Percentiles rank a stretch among this genome's conserved stretches.
Evolutionary conservation across 148 eudicot genomes (phyloP).

Genomic region (Camellia sinensis): DNA sequence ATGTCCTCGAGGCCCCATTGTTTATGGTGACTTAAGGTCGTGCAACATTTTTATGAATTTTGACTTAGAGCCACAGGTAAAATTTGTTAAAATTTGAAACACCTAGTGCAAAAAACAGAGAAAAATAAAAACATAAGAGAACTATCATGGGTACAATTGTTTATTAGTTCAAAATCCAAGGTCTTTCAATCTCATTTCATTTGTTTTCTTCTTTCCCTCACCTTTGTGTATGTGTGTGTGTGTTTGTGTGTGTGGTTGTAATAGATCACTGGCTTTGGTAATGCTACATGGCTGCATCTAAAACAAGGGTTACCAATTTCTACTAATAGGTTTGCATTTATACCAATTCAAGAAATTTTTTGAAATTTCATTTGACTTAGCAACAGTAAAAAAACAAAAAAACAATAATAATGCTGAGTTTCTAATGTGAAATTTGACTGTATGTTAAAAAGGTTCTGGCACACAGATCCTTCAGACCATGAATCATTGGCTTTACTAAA

Average conservation of each 20-base stretch:
- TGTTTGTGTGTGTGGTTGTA: background rate
- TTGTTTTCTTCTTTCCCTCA: background rate
- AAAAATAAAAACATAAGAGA: too few species aligned
- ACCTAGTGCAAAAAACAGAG: too few species aligned
- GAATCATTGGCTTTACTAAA: slow-evolving; percentile 7
- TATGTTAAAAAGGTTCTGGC: background rate
- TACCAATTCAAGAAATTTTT: background rate
- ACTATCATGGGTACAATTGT: too few species aligned
- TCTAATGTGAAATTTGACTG: too few species aligned
- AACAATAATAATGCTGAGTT: too few species aligned
- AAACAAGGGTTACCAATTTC: slow-evolving; percentile 1
- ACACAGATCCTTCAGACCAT: slow-evolving; percentile 4
- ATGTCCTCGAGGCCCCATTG: slow-evolving; percentile 18
- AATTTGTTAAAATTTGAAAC: too few species aligned
- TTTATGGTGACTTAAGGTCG: slow-evolving; percentile 19
- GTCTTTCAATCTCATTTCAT: background rate
- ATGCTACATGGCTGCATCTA: slow-evolving; percentile 16
- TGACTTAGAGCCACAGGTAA: slow-evolving; percentile 22
- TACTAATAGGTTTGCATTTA: slow-evolving; percentile 11
- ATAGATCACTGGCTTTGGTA: slow-evolving; percentile 27
- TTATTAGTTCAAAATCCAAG: background rate
- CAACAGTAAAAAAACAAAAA: too few species aligned
- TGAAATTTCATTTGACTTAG: background rate
- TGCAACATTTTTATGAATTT: slow-evolving; percentile 13
- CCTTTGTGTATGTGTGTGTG: too few species aligned